phyloP scores from a whole-genome alignment of 257 asterid species.

The Gardenia jasminoides region DNA sequence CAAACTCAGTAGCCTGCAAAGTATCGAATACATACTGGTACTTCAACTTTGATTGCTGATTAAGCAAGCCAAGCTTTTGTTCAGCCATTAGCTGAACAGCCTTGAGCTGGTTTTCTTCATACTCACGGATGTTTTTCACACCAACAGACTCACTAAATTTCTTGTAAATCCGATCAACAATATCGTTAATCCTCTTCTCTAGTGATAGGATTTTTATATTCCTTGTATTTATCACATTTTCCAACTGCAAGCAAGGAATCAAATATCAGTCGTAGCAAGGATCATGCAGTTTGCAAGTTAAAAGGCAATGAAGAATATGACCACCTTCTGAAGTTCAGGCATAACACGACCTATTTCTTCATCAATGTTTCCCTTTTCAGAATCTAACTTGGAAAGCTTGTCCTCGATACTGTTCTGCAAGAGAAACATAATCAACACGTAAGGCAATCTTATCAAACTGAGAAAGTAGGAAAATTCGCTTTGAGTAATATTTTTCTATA shows the following conservation, averaged over 20 bases:
- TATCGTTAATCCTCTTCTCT: slow-evolving; percentile 74
- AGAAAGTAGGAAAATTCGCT: not conserved
- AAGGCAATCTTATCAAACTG: not conserved
- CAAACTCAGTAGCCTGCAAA: not conserved
- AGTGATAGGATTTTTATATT: slow-evolving; percentile 47
- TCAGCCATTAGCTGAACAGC: slow-evolving; percentile 84
- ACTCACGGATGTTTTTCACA: slow-evolving; percentile 88
- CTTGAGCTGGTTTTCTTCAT: slow-evolving; percentile 95
- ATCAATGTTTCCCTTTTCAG: slow-evolving; percentile 70
- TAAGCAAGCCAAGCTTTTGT: slow-evolving; percentile 79
- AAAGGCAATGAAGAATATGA: slow-evolving; percentile 19
- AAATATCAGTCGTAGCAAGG: slow-evolving; percentile 17
- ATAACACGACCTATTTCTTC: slow-evolving; percentile 64
- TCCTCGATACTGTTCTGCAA: slow-evolving; percentile 89
- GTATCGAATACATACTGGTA: slow-evolving; percentile 63
- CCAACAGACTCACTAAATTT: slow-evolving; percentile 94
- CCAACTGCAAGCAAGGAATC: slow-evolving; percentile 50
- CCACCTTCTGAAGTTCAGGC: slow-evolving; percentile 83
- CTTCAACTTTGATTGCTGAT: slow-evolving; percentile 90
- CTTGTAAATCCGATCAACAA: slow-evolving; percentile 81
- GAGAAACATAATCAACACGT: slow-evolving; percentile 8
- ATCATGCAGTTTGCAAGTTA: slow-evolving; percentile 11
- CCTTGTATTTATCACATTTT: slow-evolving; percentile 54
- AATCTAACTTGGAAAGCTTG: slow-evolving; percentile 71
- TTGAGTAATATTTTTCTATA: not conserved